A percentile compares a stretch with the other conserved stretches of the same genome.
Conservation (phyloP, 2,329 filamentous ascomycete genomes). For the Clonostachys rhizophaga region DNA sequence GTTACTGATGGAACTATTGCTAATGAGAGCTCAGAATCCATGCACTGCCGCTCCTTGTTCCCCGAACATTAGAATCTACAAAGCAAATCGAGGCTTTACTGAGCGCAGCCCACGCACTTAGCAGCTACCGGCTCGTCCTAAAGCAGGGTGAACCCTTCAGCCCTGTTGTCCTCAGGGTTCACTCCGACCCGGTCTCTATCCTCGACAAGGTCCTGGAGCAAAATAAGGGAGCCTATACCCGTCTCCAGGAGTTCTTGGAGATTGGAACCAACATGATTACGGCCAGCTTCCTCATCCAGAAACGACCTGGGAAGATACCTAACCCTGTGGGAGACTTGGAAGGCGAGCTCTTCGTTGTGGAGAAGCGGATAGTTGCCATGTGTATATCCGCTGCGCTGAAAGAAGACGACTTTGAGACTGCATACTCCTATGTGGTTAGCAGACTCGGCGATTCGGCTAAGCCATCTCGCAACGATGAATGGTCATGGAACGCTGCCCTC, state of each 20-base stretch:
- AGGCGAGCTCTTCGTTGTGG: conserved; percentile 34
- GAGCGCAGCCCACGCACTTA: conserved; percentile 68
- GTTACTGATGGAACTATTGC: neutral
- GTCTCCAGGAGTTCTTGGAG: conserved; percentile 66
- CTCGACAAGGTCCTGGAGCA: conserved; percentile 71
- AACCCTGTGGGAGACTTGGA: conserved; percentile 10
- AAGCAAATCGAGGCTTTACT: conserved; percentile 60
- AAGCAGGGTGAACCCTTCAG: conserved; percentile 78
- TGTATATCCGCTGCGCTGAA: conserved; percentile 72
- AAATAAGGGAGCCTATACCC: conserved; percentile 69
- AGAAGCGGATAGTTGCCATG: conserved; percentile 71
- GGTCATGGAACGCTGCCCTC: conserved; percentile 75
- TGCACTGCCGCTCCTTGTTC: conserved; percentile 56
- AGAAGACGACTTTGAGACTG: conserved; percentile 81
- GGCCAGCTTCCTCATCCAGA: conserved; percentile 38
- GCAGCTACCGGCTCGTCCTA: conserved; percentile 71
- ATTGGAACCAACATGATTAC: conserved; percentile 65
- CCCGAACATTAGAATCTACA: conserved; percentile 41
- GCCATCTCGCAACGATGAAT: conserved; percentile 45
- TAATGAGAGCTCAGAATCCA: conserved; percentile 44
- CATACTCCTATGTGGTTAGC: conserved; percentile 78
- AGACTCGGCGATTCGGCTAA: conserved; percentile 41
- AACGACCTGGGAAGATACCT: neutral
- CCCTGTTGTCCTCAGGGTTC: conserved; percentile 73
- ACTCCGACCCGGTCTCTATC: conserved; percentile 69